Percentiles rank a stretch among this genome's conserved stretches.
phyloP scores from a whole-genome alignment of 768 basidiomycete species.

The Tubosaeta sp. region DNA sequence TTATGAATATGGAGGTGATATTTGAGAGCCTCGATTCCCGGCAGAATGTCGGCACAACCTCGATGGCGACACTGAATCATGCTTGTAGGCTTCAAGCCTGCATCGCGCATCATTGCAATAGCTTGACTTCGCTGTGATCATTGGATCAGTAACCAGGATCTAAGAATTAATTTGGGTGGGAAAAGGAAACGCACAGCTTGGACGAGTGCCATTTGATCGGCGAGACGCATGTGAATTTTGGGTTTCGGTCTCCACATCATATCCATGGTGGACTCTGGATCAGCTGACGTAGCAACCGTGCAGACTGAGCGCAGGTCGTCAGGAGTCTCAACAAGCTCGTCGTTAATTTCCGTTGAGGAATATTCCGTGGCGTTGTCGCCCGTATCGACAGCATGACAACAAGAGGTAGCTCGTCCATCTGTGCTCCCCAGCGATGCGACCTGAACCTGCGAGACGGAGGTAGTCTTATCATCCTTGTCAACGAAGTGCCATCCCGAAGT shows the following conservation, averaged over 20 bases:
- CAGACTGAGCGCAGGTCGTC: slow-evolving; percentile 26
- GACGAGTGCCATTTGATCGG: slow-evolving; percentile 34
- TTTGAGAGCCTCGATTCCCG: slow-evolving; percentile 41
- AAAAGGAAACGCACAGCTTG: slow-evolving; percentile 35
- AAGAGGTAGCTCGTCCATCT: slow-evolving; percentile 7
- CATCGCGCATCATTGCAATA: slow-evolving; percentile 22
- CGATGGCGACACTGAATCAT: slow-evolving; percentile 41
- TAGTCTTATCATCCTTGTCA: background rate
- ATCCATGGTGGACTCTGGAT: slow-evolving; percentile 20
- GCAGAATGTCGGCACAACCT: slow-evolving; percentile 43
- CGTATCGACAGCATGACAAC: slow-evolving; percentile 15
- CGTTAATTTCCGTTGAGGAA: slow-evolving; percentile 2
- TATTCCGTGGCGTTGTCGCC: background rate
- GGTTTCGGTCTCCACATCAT: slow-evolving; percentile 31
- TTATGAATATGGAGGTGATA: slow-evolving; percentile 57
- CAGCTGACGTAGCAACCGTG: slow-evolving; percentile 15
- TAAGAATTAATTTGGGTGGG: background rate
- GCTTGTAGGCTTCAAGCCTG: slow-evolving; percentile 27
- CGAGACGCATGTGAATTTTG: slow-evolving; percentile 33
- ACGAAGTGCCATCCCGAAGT: slow-evolving; percentile 11
- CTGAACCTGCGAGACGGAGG: background rate
- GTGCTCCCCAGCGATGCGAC: background rate
- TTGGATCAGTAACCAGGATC: background rate
- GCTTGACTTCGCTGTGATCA: slow-evolving; percentile 22
- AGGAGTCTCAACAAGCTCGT: slow-evolving; percentile 14